Conservation (phyloP, 306 rosid genomes). For the Ammopiptanthus mongolicus region DNA sequence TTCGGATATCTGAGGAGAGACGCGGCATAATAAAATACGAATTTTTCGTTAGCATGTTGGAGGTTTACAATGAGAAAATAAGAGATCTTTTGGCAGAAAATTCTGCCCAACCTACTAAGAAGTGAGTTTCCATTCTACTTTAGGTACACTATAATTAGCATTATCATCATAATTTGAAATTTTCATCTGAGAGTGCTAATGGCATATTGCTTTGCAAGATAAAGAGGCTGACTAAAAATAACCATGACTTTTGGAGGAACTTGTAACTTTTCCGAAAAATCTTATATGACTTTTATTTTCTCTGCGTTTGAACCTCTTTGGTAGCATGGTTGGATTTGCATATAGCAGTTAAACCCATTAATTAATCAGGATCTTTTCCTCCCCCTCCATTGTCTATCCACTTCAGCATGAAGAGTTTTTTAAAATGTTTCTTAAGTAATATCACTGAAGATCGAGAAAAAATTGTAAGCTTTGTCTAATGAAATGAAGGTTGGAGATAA, state of each 20-base stretch:
- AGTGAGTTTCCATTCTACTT: constrained; percentile 49
- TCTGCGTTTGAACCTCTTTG: not conserved
- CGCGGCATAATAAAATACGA: constrained; percentile 62
- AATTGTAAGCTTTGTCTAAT: not conserved
- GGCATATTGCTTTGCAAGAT: not conserved
- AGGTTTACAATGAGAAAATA: constrained; percentile 92
- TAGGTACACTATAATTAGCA: not conserved
- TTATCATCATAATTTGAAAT: not conserved
- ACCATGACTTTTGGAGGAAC: not conserved
- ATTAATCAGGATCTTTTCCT: not conserved
- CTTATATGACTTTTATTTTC: not conserved
- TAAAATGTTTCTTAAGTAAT: not conserved
- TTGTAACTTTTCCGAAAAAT: not conserved
- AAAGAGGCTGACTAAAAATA: not conserved
- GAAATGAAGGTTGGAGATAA: constrained; percentile 71
- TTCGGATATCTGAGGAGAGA: constrained; percentile 65
- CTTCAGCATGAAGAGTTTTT: not conserved
- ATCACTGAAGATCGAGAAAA: not conserved
- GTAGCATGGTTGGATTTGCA: not conserved
- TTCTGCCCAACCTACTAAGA: constrained; percentile 66
- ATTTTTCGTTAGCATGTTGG: constrained; percentile 87
- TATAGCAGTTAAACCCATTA: not conserved
- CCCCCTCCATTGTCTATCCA: not conserved
- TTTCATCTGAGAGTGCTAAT: not conserved
- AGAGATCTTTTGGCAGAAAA: constrained; percentile 79